phyloP scores from a whole-genome alignment of 768 basidiomycete genomes.

The Leucosporidium yakuticum region DNA sequence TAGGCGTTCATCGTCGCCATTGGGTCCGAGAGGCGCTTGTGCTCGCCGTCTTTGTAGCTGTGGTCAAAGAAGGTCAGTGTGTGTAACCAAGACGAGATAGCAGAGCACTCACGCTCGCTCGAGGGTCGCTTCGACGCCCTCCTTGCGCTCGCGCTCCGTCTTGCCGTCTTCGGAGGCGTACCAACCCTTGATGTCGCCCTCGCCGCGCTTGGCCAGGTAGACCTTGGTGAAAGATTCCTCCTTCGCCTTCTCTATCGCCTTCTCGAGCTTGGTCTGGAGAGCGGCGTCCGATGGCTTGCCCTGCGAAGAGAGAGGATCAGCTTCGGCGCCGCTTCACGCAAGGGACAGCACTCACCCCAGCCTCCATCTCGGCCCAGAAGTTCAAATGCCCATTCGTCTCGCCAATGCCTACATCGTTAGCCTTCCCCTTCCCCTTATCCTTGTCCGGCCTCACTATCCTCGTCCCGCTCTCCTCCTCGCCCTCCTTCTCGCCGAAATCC shows the following conservation, averaged over 20 bases:
- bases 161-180: constrained; percentile 24
- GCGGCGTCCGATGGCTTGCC: background rate
- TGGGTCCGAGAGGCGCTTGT: constrained; percentile 35
- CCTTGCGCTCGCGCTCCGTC: constrained; percentile 27
- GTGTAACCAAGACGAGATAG: too few species aligned
- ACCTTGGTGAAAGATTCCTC: constrained; percentile 22
- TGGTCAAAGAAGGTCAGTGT: background rate
- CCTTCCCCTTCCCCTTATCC: background rate
- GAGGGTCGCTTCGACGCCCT: constrained; percentile 20
- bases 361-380: constrained; percentile 33
- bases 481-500: background rate
- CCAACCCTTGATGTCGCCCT: constrained; percentile 28
- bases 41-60: constrained; percentile 36
- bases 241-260: constrained; percentile 9
- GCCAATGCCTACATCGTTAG: background rate
- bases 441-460: background rate
- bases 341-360: background rate
- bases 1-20: constrained; percentile 36
- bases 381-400: constrained; percentile 24
- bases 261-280: constrained; percentile 6
- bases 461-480: constrained; percentile 2
- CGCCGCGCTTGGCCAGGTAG: constrained; percentile 26
- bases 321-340: too few species aligned
- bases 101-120: constrained; percentile 23
- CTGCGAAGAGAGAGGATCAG: background rate